Evolutionary conservation across 192 early-diverging fungal genomes (phyloP).

Genomic region (Diversispora epigaea): DNA sequence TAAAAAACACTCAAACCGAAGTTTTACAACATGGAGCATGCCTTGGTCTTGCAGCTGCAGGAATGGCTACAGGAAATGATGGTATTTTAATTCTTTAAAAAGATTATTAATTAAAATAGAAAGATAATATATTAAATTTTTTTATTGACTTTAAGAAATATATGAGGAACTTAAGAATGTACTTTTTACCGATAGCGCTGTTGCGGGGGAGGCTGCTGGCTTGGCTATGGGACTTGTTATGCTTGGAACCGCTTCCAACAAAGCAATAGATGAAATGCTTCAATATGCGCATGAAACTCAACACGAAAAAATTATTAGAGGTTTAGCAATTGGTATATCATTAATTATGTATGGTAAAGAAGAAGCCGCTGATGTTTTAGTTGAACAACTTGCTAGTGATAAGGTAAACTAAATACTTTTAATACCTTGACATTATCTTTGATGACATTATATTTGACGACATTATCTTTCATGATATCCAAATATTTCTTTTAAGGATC

Average conservation of each 20-base stretch:
- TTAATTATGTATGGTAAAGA: conserved; percentile 97
- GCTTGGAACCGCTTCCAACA: conserved; percentile 84
- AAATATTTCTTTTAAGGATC: conserved; percentile 54
- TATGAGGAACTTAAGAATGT: conserved; percentile 87
- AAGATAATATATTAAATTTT: neutral
- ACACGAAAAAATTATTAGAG: conserved; percentile 99
- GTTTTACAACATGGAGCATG: conserved; percentile 96
- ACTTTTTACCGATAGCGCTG: conserved; percentile 90
- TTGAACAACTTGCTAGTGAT: conserved; percentile 81
- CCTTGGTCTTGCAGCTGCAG: conserved; percentile 92
- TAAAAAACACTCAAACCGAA: conserved; percentile 79
- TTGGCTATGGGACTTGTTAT: conserved; percentile 96
- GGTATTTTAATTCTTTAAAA: conserved; percentile 43
- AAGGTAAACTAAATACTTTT: conserved; percentile 56
- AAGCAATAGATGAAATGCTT: conserved; percentile 91
- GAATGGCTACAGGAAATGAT: conserved; percentile 91
- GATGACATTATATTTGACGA: neutral
- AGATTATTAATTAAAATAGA: neutral
- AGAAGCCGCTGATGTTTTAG: conserved; percentile 89
- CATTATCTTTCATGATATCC: neutral
- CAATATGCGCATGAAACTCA: conserved; percentile 98
- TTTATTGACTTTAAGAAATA: conserved; percentile 52
- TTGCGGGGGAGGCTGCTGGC: conserved; percentile 96
- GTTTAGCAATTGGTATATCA: conserved; percentile 89
- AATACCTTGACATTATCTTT: neutral